A percentile compares a stretch with the other conserved stretches of the same genome.
Conservation (phyloP, 2,329 filamentous ascomycete species). For the Aspergillus sp. region DNA sequence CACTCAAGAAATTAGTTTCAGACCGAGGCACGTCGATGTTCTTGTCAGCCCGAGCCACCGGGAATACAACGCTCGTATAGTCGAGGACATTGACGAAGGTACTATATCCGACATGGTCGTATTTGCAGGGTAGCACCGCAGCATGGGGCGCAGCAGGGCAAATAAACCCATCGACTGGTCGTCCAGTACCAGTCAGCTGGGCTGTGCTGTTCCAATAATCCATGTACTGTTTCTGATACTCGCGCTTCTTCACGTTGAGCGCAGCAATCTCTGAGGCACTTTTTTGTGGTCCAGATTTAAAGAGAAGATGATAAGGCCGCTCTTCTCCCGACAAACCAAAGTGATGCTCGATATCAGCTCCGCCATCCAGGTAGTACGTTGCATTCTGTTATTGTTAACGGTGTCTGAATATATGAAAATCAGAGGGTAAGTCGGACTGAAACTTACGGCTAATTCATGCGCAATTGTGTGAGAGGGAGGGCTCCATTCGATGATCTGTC, state of each 20-base stretch:
- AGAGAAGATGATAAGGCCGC: conserved; percentile 44
- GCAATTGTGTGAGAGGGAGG: conserved; percentile 52
- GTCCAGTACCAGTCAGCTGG: conserved; percentile 49
- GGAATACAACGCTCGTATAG: conserved; percentile 56
- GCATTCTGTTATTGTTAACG: conserved; percentile 21
- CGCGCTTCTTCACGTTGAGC: conserved; percentile 54
- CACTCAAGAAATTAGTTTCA: conserved; percentile 41
- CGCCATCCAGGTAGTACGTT: conserved; percentile 45
- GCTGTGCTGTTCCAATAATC: conserved; percentile 64
- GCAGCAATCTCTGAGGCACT: conserved; percentile 46
- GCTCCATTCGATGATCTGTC: conserved; percentile 56
- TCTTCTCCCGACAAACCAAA: conserved; percentile 58
- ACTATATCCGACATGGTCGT: conserved; percentile 48
- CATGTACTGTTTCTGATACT: conserved; percentile 59
- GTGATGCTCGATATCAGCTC: conserved; percentile 51
- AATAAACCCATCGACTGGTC: conserved; percentile 55
- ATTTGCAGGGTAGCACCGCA: conserved; percentile 43
- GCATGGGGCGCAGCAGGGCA: conserved; percentile 44
- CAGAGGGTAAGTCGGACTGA: background rate
- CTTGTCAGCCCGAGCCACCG: conserved; percentile 56
- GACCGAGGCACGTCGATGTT: conserved; percentile 45
- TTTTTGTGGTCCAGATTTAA: conserved; percentile 33
- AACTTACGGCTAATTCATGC: conserved; percentile 41
- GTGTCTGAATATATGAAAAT: too few relatives aligned
- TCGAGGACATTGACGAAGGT: conserved; percentile 56